A percentile compares a stretch with the other conserved stretches of the same genome.
These are phyloP conservation scores for Mollisia scopiformis DNA, from an alignment of 2,329 filamentous ascomycete species.

Conservation along the genomic window DNA sequence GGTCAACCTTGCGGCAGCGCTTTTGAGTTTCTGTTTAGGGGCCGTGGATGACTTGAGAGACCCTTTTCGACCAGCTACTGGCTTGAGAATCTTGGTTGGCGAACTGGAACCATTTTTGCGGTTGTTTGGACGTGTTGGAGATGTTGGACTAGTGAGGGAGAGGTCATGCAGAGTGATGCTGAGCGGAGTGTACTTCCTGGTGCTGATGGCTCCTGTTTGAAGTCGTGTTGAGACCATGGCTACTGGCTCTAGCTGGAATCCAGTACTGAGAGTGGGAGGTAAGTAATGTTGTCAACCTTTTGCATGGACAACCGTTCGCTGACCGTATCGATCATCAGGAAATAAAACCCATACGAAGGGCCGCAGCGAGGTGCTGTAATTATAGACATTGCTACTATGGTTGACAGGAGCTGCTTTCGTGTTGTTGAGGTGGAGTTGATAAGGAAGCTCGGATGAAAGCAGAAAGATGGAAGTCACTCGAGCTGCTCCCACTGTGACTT, in stretches of 20 bases:
- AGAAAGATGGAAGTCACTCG: not conserved
- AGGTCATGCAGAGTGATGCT: not conserved
- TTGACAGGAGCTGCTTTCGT: not conserved
- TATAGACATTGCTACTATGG: not conserved
- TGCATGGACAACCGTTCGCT: not conserved
- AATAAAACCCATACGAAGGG: not conserved
- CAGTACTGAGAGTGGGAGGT: not conserved
- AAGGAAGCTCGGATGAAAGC: not conserved
- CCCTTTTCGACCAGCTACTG: not conserved
- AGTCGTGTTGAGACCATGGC: slow-evolving; percentile 14
- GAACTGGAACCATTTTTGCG: not conserved
- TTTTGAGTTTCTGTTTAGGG: not conserved
- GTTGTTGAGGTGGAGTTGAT: not conserved
- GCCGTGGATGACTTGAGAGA: not conserved
- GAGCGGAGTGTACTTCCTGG: slow-evolving; percentile 2
- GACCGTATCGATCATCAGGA: not conserved
- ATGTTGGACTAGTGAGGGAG: not conserved
- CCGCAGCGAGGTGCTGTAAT: not conserved
- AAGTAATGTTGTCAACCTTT: not conserved
- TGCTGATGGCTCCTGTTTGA: slow-evolving; percentile 11
- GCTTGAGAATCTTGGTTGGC: slow-evolving; percentile 5
- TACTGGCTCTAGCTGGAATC: not conserved
- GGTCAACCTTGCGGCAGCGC: not conserved
- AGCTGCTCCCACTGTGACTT: not conserved
- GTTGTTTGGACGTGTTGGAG: not conserved